phyloP scores from a whole-genome alignment of 2,329 filamentous ascomycete genomes.

The Aspergillus sp. region DNA sequence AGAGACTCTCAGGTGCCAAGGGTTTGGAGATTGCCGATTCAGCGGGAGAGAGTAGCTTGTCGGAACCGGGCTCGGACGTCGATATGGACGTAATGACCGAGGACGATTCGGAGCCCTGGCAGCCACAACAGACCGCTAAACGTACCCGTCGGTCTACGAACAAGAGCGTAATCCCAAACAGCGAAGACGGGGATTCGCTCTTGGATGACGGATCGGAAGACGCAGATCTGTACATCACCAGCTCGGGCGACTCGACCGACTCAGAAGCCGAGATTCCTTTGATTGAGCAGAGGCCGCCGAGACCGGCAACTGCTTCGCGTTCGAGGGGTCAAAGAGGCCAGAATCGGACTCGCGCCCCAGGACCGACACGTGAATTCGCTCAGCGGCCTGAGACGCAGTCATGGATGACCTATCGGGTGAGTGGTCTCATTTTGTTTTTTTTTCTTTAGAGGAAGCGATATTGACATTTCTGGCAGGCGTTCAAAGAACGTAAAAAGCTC shows the following conservation, averaged over 20 bases:
- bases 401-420: constrained; percentile 30
- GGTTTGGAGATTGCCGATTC: constrained; percentile 26
- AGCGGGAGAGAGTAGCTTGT: constrained; percentile 14
- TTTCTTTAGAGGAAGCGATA: constrained; percentile 25
- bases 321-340: constrained; percentile 2
- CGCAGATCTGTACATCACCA: constrained; percentile 17
- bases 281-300: constrained; percentile 4
- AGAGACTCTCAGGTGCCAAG: constrained; percentile 22
- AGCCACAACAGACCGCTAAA: constrained; percentile 15
- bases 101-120: constrained; percentile 12
- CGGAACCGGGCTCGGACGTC: constrained; percentile 11
- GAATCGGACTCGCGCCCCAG: constrained; percentile 1
- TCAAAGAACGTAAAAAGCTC: constrained; percentile 64
- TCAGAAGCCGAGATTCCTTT: constrained; percentile 15
- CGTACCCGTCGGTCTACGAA: constrained; percentile 10
- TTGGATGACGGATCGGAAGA: constrained; percentile 14
- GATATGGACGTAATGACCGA: constrained; percentile 8
- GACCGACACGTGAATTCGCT: background rate
- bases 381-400: constrained; percentile 3
- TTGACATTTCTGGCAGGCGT: constrained; percentile 33
- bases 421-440: constrained; percentile 18
- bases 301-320: constrained; percentile 1
- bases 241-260: background rate
- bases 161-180: constrained; percentile 12
- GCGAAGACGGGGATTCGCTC: constrained; percentile 11